Evolutionary conservation across 2,329 filamentous ascomycete genomes (phyloP), one percentile per base, ranked within the genome.

Genomic region (Penicillium rolfsii): DNA sequence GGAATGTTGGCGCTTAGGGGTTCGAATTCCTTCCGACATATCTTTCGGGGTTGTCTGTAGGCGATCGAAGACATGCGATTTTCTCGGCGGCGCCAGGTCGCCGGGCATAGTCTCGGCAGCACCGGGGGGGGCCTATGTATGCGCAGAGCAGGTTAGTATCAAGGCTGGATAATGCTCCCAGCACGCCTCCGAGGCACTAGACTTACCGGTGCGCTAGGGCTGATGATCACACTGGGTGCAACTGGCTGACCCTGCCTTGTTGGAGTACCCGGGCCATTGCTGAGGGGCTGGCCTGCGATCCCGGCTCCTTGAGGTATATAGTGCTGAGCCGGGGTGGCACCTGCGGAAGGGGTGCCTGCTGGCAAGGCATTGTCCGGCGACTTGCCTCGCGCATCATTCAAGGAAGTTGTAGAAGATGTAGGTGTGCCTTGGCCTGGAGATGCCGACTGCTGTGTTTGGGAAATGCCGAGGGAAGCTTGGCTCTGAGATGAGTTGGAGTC

Each of bases 31-130:
- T 78, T 98, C 95, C 38, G 95, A 93, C 63, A 97, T 91, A 79
- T 99, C 95, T 78, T 97, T 97, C 55, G 96, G 96, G 1, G 93
- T 96, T 61, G 94, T 90, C 75, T 97, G 93, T 63, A 97, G 85
- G 63, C 92, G 87, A 76, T 96, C 91, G 78, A 93, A 96, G 71
- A 96, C 87, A 70, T 92, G 81, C 22, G 92, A 95, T 82, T 98
- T 98, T 79, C 97, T 96, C 19, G 95, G 95, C 57, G 95, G 95
- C 33, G 93, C 92, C 61, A 99, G 88, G 75, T 99, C 95, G 73
- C 96, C 92, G 55, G 95, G 95, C 94, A 99, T 98, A 5, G 94
- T 97, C 81, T 99, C 95, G 66, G 93, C 90, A 60, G 93, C 90
- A 68, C 95, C 95, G 52, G 95, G 95, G 64, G 93, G 93, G 54